These are phyloP conservation scores for Tolypocladium album DNA, from an alignment of 2,329 filamentous ascomycete genomes.

Conservation along the genomic window DNA sequence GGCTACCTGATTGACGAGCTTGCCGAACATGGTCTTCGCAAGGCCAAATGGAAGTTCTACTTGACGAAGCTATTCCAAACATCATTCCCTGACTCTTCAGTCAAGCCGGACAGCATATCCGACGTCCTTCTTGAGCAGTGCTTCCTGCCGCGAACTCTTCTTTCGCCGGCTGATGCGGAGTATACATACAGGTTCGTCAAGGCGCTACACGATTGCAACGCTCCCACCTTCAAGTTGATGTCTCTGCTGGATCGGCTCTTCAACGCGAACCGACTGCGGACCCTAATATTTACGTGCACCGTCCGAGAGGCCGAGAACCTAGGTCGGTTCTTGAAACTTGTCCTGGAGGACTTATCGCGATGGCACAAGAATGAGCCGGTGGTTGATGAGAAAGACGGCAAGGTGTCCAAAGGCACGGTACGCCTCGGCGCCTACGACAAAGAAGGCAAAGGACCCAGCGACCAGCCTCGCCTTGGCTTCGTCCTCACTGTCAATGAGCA, in stretches of 20 bases:
- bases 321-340: constrained; percentile 78
- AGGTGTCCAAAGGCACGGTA: constrained; percentile 28
- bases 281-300: constrained; percentile 81
- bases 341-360: constrained; percentile 65
- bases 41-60: constrained; percentile 55
- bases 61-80: constrained; percentile 64
- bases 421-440: constrained; percentile 73
- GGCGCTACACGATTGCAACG: constrained; percentile 74
- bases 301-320: constrained; percentile 86
- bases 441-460: constrained; percentile 49
- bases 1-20: constrained; percentile 64
- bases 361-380: constrained; percentile 70
- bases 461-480: constrained; percentile 61
- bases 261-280: constrained; percentile 66
- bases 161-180: constrained; percentile 80
- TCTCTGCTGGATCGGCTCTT: constrained; percentile 78
- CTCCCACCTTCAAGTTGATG: constrained; percentile 78
- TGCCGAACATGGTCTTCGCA: constrained; percentile 56
- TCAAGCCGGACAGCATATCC: constrained; percentile 57
- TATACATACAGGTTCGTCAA: constrained; percentile 82
- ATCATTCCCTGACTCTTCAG: constrained; percentile 64
- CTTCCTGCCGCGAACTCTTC: constrained; percentile 74
- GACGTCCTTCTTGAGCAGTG: constrained; percentile 80
- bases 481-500: constrained; percentile 56
- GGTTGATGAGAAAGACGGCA: constrained; percentile 29